A percentile compares a stretch with the other conserved stretches of the same genome.
These are phyloP conservation scores for Rhizoclosmatium sp. DNA, from an alignment of 192 early-diverging fungal species.

Conservation along the genomic window DNA sequence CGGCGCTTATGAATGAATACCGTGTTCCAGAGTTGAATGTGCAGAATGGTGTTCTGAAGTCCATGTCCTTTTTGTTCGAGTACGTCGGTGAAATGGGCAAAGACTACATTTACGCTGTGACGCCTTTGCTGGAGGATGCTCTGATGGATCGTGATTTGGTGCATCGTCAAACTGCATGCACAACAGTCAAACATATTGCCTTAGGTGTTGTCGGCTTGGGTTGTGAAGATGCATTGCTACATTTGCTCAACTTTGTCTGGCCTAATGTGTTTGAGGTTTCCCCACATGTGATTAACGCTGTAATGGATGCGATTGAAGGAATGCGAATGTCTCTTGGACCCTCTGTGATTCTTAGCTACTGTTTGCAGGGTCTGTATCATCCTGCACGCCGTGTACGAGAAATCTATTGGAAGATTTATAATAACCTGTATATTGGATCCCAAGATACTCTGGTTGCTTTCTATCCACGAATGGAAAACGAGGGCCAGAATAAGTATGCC, in stretches of 20 bases:
- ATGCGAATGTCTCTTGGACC: slow-evolving; percentile 90
- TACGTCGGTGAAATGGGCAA: slow-evolving; percentile 99
- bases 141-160: slow-evolving; percentile 97
- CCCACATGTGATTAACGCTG: slow-evolving; percentile 97
- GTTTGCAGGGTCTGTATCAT: slow-evolving; percentile 95
- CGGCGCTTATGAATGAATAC: slow-evolving; percentile 99
- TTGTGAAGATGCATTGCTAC: slow-evolving; percentile 93
- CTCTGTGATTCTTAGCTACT: slow-evolving; percentile 82
- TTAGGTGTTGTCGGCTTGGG: slow-evolving; percentile 91
- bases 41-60: slow-evolving; percentile 98
- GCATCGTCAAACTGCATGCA: slow-evolving; percentile 96
- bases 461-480: slow-evolving; percentile 90
- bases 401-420: slow-evolving; percentile 99
- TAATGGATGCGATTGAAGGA: slow-evolving; percentile 97
- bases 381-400: slow-evolving; percentile 94
- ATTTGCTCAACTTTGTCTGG: slow-evolving; percentile 96
- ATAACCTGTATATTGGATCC: slow-evolving; percentile 88
- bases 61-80: slow-evolving; percentile 95
- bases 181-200: slow-evolving; percentile 94
- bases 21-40: slow-evolving; percentile 99
- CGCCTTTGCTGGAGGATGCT: slow-evolving; percentile 94
- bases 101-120: slow-evolving; percentile 98
- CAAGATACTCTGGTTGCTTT: slow-evolving; percentile 92
- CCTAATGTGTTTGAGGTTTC: slow-evolving; percentile 96
- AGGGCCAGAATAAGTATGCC: slow-evolving; percentile 76